phyloP scores from a whole-genome alignment of 2,329 filamentous ascomycete species.

The Fusarium sp. region DNA sequence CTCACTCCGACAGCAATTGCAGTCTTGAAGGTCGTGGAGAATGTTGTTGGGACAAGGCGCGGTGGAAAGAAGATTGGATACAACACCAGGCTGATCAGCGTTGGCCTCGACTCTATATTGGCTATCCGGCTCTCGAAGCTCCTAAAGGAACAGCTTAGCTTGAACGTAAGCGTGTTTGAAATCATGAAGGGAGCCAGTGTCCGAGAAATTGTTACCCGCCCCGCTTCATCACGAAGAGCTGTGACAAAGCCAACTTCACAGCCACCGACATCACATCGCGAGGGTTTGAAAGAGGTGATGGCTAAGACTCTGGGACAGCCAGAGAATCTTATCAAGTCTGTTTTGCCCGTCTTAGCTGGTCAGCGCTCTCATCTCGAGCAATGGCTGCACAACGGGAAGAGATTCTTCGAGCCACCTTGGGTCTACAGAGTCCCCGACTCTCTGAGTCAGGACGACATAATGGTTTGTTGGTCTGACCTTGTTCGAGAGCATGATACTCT shows the following conservation, averaged over 20 bases:
- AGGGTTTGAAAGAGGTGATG: not conserved
- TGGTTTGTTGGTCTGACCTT: not conserved
- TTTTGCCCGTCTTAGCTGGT: not conserved
- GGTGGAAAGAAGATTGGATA: constrained; percentile 7
- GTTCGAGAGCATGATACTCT: constrained; percentile 9
- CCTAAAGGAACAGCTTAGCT: constrained; percentile 11
- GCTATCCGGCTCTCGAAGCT: constrained; percentile 33
- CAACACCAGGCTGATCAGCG: constrained; percentile 16
- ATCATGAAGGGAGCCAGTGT: constrained; percentile 27
- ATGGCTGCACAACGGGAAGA: constrained; percentile 25
- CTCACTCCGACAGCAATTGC: not conserved
- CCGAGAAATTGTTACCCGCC: not conserved
- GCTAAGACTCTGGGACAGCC: not conserved
- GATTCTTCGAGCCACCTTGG: constrained; percentile 32
- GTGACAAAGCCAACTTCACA: not conserved
- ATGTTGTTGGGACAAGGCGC: constrained; percentile 3
- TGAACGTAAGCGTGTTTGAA: constrained; percentile 14
- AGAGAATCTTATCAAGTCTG: not conserved
- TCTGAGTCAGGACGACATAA: not conserved
- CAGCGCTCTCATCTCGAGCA: constrained; percentile 28
- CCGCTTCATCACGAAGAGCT: not conserved
- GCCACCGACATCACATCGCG: fast-evolving
- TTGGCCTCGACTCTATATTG: constrained; percentile 26
- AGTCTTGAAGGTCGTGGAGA: constrained; percentile 7
- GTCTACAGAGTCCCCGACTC: constrained; percentile 5